Conservation (phyloP, 1,139 yeast genomes). For the Ogataea hybrid region DNA sequence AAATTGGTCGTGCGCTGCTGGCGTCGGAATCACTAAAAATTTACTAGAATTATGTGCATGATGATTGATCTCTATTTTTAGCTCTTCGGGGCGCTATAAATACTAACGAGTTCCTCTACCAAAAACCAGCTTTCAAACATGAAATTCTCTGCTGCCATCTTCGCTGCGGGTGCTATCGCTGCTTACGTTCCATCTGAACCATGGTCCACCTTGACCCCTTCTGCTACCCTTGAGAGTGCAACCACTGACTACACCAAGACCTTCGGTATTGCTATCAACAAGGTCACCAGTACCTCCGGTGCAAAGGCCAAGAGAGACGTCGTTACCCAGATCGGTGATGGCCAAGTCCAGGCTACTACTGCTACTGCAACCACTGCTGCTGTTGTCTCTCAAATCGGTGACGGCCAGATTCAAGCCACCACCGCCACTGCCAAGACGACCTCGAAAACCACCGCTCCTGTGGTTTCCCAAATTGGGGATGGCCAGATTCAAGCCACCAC, state of each 20-base stretch:
- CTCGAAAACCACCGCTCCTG: constrained; percentile 30
- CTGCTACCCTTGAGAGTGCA: constrained; percentile 55
- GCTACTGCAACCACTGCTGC: constrained; percentile 30
- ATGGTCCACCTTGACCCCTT: constrained; percentile 71
- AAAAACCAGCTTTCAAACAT: constrained; percentile 27
- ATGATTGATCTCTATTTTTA: constrained; percentile 6
- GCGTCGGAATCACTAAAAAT: constrained; percentile 5
- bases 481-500: constrained; percentile 41
- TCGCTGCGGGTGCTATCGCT: constrained; percentile 54
- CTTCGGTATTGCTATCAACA: constrained; percentile 70
- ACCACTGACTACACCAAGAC: constrained; percentile 56
- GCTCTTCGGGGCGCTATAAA: constrained; percentile 3
- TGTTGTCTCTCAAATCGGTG: constrained; percentile 40
- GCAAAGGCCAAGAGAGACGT: constrained; percentile 11
- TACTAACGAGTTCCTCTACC: not conserved
- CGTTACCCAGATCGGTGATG: constrained; percentile 39
- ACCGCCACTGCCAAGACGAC: constrained; percentile 29
- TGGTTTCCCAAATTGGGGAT: constrained; percentile 36
- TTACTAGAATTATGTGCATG: constrained; percentile 3
- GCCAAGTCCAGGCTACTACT: constrained; percentile 40
- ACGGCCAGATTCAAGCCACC: constrained; percentile 42
- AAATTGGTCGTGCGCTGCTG: constrained; percentile 2
- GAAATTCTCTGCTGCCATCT: constrained; percentile 14
- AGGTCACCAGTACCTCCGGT: constrained; percentile 35
- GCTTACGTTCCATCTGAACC: constrained; percentile 70